Base-by-base conservation (phyloP, 202 grass and related monocot genomes). In the Setaria viridis region DNA sequence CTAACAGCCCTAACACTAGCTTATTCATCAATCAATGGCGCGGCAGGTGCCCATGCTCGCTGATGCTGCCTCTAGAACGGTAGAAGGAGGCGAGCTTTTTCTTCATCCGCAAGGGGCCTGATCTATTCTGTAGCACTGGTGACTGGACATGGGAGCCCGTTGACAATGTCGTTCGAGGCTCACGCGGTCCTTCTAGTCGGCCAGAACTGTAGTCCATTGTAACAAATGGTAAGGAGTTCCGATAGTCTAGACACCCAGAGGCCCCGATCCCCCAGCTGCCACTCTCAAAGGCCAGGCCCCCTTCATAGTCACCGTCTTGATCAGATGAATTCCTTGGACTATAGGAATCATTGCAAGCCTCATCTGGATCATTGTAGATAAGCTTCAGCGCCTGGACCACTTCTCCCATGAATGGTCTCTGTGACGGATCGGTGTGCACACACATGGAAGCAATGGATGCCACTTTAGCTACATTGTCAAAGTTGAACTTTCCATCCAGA, bases 331-430 rank as follows among this genome's bases (percentile, higher is more conserved):
- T 92, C 86, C 82, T 95, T 55, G 87, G 86, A 72, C 91, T 94
- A 56, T 91, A 91, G n/a, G 88, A 95, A 90, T 94, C 90, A n/a
- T 90, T 83, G 2, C 80, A 90, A 3, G 86, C 87, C 82, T 92
- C 97, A 41, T 94, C 94, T 20, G 77, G 62, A 21, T 97, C 94
- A 43, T 97, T 94, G 83, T 87, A 91, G 20, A 97, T 63, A 45
- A 97, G 87, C 72, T 99, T 97, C 82, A 99, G 69, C 37, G 97
- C 97, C 85, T 99, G 97, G 54, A 99, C 97, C 2, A 99, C 97
- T 91, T 97, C 94, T 35, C 97, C 92, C 97, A 99, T 99, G 85
- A 94, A 97, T 47, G 97, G 97, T 51, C 97, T 87, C 16, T 94
- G 88, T n/a, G 92, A 92, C 2, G 89, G 85, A 45, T 99, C 92